Evolutionary conservation across 345 rosid genomes (phyloP).

Genomic region (Eucalyptus pauciflora): DNA sequence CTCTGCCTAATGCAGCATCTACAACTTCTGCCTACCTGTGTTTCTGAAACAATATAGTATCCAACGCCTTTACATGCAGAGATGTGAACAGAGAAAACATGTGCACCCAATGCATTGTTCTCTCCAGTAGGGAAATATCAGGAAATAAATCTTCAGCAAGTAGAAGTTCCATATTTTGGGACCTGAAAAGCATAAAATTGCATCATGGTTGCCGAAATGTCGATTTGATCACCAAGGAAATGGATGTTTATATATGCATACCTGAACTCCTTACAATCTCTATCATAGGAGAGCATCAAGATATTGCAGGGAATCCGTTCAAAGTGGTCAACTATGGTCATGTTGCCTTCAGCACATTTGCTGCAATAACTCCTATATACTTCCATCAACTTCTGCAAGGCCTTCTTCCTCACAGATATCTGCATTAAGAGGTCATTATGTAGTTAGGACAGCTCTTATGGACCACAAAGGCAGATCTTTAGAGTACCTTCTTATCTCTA

Average conservation of each 20-base stretch:
- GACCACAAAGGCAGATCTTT: not conserved
- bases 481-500: slow-evolving; percentile 82
- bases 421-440: slow-evolving; percentile 6
- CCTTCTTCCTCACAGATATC: slow-evolving; percentile 81
- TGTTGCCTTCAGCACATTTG: slow-evolving; percentile 56
- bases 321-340: slow-evolving; percentile 41
- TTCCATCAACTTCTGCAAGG: slow-evolving; percentile 68
- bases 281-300: slow-evolving; percentile 67
- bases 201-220: not conserved
- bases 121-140: slow-evolving; percentile 51
- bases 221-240: not conserved
- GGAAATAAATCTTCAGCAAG: slow-evolving; percentile 73
- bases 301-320: slow-evolving; percentile 87
- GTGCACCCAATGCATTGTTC: slow-evolving; percentile 69
- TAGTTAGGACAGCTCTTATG: not conserved
- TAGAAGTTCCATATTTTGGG: slow-evolving; percentile 65
- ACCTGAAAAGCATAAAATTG: slow-evolving; percentile 24
- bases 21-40: slow-evolving; percentile 36
- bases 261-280: slow-evolving; percentile 76
- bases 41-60: slow-evolving; percentile 61
- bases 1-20: not conserved
- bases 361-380: slow-evolving; percentile 72
- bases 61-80: slow-evolving; percentile 55
- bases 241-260: slow-evolving; percentile 10
- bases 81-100: slow-evolving; percentile 59